phyloP scores from a whole-genome alignment of 2,329 filamentous ascomycete species.

The Paecilomyces sp. region DNA sequence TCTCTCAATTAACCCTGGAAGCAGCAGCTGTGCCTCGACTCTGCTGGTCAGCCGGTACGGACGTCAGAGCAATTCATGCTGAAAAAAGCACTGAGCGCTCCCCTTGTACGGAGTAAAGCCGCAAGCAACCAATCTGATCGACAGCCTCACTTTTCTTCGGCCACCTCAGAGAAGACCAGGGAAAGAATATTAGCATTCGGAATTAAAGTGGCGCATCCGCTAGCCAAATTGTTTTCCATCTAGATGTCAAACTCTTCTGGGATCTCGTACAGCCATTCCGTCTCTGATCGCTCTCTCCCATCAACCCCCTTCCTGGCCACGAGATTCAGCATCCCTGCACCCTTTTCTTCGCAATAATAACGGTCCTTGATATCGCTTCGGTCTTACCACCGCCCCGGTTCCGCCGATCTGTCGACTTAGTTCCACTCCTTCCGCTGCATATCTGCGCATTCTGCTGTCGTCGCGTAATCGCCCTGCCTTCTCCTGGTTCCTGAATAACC shows the following conservation, averaged over 20 bases:
- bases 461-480: background rate
- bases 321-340: background rate
- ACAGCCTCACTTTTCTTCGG: slow-evolving; percentile 7
- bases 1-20: background rate
- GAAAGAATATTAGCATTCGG: background rate
- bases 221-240: slow-evolving; percentile 4
- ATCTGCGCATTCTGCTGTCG: background rate
- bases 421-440: background rate
- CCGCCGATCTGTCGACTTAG: background rate
- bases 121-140: slow-evolving; percentile 3
- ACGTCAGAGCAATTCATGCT: background rate
- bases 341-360: background rate
- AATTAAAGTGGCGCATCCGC: slow-evolving; percentile 2
- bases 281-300: background rate
- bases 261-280: background rate
- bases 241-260: background rate
- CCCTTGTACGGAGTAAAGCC: background rate
- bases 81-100: background rate
- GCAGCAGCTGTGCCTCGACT: background rate
- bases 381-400: background rate
- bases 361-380: background rate
- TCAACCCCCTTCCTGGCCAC: background rate
- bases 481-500: background rate
- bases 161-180: background rate
- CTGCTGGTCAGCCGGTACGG: background rate